Conservation (phyloP, 2,329 filamentous ascomycete species). For the Zasmidium cellare region DNA sequence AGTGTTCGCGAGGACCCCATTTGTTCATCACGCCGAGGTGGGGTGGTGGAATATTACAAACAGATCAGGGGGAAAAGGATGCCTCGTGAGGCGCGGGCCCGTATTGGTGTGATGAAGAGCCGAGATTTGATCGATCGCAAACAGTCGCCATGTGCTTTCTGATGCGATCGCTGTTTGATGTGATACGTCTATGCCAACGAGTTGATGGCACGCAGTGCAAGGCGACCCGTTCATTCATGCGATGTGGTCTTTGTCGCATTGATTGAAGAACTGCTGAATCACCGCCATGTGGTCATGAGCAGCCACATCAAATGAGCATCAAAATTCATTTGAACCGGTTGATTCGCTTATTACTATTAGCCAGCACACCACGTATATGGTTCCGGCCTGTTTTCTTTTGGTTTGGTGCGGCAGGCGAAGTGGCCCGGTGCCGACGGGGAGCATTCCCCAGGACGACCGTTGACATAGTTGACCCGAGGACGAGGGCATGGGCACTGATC, state of each 20-base stretch:
- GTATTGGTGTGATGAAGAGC: neutral
- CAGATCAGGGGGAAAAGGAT: neutral
- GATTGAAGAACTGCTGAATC: too few species aligned
- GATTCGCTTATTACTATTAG: too few species aligned
- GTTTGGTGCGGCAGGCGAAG: neutral
- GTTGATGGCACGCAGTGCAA: too few species aligned
- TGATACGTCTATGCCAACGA: neutral
- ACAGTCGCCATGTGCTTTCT: neutral
- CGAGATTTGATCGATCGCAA: slow-evolving; percentile 12
- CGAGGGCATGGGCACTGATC: neutral
- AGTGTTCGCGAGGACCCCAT: neutral
- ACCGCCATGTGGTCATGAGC: too few species aligned
- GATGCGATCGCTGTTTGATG: neutral
- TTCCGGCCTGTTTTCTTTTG: neutral
- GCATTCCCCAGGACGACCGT: neutral
- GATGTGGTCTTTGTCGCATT: too few species aligned
- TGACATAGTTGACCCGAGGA: neutral
- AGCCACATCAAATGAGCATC: too few species aligned
- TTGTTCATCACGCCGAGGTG: neutral
- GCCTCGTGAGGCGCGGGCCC: neutral
- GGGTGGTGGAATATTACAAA: neutral
- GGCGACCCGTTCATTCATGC: too few species aligned
- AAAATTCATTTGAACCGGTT: too few species aligned
- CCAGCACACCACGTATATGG: neutral
- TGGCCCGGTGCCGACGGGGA: neutral